Percentiles rank a stretch among this genome's conserved stretches.
Evolutionary conservation across 2,329 filamentous ascomycete genomes (phyloP).

Genomic region (Colletotrichum somersetense): DNA sequence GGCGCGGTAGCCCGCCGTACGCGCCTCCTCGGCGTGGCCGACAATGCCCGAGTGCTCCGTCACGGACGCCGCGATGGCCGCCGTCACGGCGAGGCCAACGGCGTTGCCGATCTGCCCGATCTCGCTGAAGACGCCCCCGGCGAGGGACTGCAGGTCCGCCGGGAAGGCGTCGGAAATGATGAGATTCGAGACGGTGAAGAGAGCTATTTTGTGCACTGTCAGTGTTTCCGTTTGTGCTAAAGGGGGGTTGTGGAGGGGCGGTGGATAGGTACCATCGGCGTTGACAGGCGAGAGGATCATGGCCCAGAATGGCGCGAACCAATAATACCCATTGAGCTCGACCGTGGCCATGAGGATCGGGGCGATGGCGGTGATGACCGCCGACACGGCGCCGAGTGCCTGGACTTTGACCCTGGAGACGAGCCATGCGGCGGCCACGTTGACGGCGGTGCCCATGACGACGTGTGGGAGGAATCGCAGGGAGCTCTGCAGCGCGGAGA

Average conservation of each 20-base stretch:
- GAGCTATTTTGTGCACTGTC: slow-evolving; percentile 48
- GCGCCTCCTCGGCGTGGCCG: slow-evolving; percentile 46
- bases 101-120: slow-evolving; percentile 68
- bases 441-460: slow-evolving; percentile 57
- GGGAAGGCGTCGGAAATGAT: slow-evolving; percentile 68
- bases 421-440: slow-evolving; percentile 58
- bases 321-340: slow-evolving; percentile 62
- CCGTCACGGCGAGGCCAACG: slow-evolving; percentile 64
- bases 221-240: not conserved
- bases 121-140: slow-evolving; percentile 71
- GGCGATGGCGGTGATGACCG: slow-evolving; percentile 58
- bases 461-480: slow-evolving; percentile 62
- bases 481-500: slow-evolving; percentile 60
- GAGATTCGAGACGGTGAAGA: slow-evolving; percentile 68
- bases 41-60: slow-evolving; percentile 53
- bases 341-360: slow-evolving; percentile 68
- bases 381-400: slow-evolving; percentile 54
- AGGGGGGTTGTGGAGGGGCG: too few relatives aligned
- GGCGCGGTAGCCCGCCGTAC: slow-evolving; percentile 65
- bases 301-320: slow-evolving; percentile 60
- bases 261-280: slow-evolving; percentile 52
- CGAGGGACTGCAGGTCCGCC: slow-evolving; percentile 66
- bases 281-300: slow-evolving; percentile 59
- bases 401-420: slow-evolving; percentile 55
- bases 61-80: slow-evolving; percentile 61